These are phyloP conservation scores for Amoebophrya sp. DNA, from an alignment of 169 alveolate species.

Conservation along the genomic window DNA sequence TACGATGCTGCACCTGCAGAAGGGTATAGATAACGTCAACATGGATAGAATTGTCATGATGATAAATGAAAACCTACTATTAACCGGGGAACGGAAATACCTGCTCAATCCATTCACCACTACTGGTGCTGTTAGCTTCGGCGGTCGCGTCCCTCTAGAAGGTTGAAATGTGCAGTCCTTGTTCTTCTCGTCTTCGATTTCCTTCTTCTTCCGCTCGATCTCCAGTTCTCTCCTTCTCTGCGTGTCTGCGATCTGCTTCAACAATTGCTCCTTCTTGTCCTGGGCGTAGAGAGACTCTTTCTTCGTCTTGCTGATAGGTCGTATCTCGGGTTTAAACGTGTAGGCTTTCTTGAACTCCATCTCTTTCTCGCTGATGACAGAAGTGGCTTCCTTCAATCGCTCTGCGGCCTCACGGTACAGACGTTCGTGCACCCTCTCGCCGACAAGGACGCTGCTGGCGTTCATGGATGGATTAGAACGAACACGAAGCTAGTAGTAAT, in stretches of 20 bases:
- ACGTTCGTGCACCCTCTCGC: conserved; percentile 7
- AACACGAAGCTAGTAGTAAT: too few species aligned
- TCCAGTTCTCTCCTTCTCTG: background rate
- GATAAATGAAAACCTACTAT: background rate
- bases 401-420: background rate
- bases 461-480: too few species aligned
- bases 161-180: background rate
- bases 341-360: background rate
- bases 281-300: background rate
- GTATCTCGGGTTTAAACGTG: background rate
- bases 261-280: background rate
- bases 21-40: too few species aligned
- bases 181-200: background rate
- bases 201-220: background rate
- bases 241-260: background rate
- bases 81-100: background rate
- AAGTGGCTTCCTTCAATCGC: background rate
- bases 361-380: background rate
- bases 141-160: background rate
- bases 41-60: background rate
- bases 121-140: background rate
- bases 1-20: too few species aligned
- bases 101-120: background rate
- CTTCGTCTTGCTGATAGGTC: background rate
- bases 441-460: too few species aligned